Base-by-base conservation (phyloP, 768 basidiomycete genomes). In the Agaricus subrufescens region DNA sequence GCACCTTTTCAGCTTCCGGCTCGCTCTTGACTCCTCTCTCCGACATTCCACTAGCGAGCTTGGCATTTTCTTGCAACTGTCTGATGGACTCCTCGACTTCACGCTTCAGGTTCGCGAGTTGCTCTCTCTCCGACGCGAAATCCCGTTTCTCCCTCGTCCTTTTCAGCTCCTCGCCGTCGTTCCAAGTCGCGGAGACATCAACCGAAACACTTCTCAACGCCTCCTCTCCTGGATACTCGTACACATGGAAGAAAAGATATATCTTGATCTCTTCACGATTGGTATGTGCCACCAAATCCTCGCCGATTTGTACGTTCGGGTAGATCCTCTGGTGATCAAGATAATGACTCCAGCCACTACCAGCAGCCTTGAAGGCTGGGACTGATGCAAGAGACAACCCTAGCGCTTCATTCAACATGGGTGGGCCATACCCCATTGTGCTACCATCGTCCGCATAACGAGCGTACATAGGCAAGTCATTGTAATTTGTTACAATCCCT, bases 201-300 rank as follows among this genome's bases (percentile, higher is more conserved):
- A 54, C 45, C 14, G 53, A 54, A 14, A 54, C 39, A 6, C 53
- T 54, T 46, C 53, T 54, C 53, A 54, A 19, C 23, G 46, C 37
- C 14, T 54, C 53, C 12, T 45, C 46, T 14, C 46, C 38, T 19
- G 53, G 53, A n/a, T 54, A 54, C 34, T 54, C 53, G 37, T 54
- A 54, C 46, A 54, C 53, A 29, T 54, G 53, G 53, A 54, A 54
- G 53, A 54, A 54, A 26, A 54, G n/a, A 39, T 54, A 54, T 12
- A 23, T 26, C 26, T 54, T 45, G 19, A 34, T 39, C 12, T n/a
- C 40, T 29, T 6, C 51, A 34, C 40, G 25, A 14, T 44, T 12
- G 40, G 15, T 46, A 30, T 47, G 34, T 6, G 46, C 26, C 4
- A 38, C 34, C 2, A 15, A 27, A 11, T 48, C 34, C 5, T 54